Conservation (phyloP, 2,329 filamentous ascomycete genomes). For the Trichoderma polysporum region DNA sequence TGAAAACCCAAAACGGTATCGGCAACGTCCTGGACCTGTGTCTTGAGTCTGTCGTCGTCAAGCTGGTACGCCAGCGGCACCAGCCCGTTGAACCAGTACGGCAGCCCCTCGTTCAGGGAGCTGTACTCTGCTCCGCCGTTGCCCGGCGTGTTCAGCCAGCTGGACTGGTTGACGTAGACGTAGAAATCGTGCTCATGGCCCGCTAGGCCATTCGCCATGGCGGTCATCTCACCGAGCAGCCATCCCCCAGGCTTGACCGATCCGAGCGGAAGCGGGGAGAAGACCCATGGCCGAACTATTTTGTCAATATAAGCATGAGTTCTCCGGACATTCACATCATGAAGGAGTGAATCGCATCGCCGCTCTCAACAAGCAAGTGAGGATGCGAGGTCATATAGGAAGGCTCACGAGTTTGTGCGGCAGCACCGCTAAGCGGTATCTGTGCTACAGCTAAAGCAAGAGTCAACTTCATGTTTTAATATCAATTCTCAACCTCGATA, state of each 20-base stretch:
- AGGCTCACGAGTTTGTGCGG: constrained; percentile 15
- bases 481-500: background rate
- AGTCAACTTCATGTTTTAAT: constrained; percentile 18
- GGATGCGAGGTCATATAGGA: background rate
- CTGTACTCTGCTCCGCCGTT: constrained; percentile 53
- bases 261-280: constrained; percentile 43
- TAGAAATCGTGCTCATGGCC: constrained; percentile 57
- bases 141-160: constrained; percentile 41
- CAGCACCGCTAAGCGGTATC: constrained; percentile 20
- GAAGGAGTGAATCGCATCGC: background rate
- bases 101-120: constrained; percentile 54
- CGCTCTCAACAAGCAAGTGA: background rate
- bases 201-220: constrained; percentile 51
- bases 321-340: too few species aligned
- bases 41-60: constrained; percentile 43
- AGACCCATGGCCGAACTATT: constrained; percentile 27
- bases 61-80: constrained; percentile 55
- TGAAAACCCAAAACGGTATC: constrained; percentile 45
- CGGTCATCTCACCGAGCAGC: constrained; percentile 49
- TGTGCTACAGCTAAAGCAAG: constrained; percentile 18
- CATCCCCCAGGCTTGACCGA: constrained; percentile 52
- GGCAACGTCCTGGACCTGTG: constrained; percentile 39
- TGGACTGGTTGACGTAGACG: constrained; percentile 48
- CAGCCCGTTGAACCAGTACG: constrained; percentile 61
- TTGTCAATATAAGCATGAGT: background rate